Evolutionary conservation across 148 eudicot genomes (phyloP), one percentile per base, ranked within the genome.

Genomic region (Diospyros lotus): DNA sequence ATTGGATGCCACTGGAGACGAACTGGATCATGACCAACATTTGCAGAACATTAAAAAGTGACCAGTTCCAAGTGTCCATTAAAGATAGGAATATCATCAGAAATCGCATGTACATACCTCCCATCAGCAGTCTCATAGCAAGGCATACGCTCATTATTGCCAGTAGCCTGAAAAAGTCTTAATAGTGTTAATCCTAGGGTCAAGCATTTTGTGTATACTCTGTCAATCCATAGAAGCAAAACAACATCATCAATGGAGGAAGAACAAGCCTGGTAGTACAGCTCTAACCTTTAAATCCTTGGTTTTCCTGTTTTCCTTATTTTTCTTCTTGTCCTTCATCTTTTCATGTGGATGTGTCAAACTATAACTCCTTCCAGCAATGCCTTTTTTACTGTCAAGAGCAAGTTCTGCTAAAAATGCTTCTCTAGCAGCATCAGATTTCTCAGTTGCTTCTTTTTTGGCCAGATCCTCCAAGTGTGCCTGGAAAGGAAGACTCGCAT

Each of bases 371-470:
- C 87, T 89, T 68, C 80, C 82, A 44, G 85, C 84, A 76, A 50
- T 69, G 64, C 79, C 79, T 70, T 88, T 92, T 73, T 84, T 87
- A 52, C 96, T 89, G 86, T 95, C 98, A 78, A 83, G 93, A 59
- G 94, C 99, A 84, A 96, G 92, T 87, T 96, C 98, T 2, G 98
- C 98, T 76, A 96, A 80, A 82, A 96, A 88, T 66, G 98, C 98
- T 83, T 96, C 97, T 82, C 99, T 89, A 73, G 90, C 98, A 75
- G 98, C 99, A 87, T 96, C 98, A 71, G 99, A 96, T 86, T 96
- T 96, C 82, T 86, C 91, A 66, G 94, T 91, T 60, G 99, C 99
- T 77, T 91, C 96, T 84, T 91, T 96, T 78, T 93, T 97, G 1
- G 98, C 93, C 65, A 93, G 80, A 82, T 93, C 93, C 85, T 91